phyloP scores from a whole-genome alignment of 495 filamentous ascomycete species.

The Glonium stellatum region DNA sequence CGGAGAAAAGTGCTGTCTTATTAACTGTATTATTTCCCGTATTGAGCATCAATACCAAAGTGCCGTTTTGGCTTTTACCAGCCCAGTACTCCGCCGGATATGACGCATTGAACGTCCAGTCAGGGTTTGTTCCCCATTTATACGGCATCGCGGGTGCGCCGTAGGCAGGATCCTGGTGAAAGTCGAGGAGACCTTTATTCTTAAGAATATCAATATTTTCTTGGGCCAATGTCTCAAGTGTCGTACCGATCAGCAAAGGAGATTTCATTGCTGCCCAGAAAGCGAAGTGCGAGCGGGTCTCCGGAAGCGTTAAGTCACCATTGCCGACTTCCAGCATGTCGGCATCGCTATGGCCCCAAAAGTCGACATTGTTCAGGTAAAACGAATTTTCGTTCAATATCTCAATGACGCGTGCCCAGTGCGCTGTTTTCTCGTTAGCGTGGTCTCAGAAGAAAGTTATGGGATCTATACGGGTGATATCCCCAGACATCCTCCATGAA shows the following conservation, averaged over 20 bases:
- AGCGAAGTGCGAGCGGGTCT: constrained; percentile 42
- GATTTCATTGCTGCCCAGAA: constrained; percentile 55
- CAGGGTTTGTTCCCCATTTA: constrained; percentile 57
- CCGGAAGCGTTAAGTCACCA: constrained; percentile 44
- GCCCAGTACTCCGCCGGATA: constrained; percentile 58
- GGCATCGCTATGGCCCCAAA: constrained; percentile 52
- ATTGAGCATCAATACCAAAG: constrained; percentile 51
- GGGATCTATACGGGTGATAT: constrained; percentile 37
- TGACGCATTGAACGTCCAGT: constrained; percentile 56
- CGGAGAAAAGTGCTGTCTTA: constrained; percentile 44
- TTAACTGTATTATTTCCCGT: constrained; percentile 35
- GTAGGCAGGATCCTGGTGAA: constrained; percentile 53
- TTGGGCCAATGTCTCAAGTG: constrained; percentile 39
- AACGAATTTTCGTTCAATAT: constrained; percentile 50
- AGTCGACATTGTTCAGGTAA: constrained; percentile 42
- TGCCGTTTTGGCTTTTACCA: constrained; percentile 44
- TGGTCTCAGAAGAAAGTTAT: constrained; percentile 38
- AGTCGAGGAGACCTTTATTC: constrained; percentile 52
- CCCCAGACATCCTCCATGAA: constrained; percentile 51
- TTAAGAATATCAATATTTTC: constrained; percentile 49
- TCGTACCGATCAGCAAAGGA: constrained; percentile 53
- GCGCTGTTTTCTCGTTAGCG: constrained; percentile 20
- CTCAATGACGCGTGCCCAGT: constrained; percentile 38
- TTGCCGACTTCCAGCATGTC: constrained; percentile 70
- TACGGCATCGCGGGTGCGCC: constrained; percentile 54